Evolutionary conservation across 768 basidiomycete genomes (phyloP), one percentile per base, ranked within the genome.

Genomic region (Lactarius evosmus): DNA sequence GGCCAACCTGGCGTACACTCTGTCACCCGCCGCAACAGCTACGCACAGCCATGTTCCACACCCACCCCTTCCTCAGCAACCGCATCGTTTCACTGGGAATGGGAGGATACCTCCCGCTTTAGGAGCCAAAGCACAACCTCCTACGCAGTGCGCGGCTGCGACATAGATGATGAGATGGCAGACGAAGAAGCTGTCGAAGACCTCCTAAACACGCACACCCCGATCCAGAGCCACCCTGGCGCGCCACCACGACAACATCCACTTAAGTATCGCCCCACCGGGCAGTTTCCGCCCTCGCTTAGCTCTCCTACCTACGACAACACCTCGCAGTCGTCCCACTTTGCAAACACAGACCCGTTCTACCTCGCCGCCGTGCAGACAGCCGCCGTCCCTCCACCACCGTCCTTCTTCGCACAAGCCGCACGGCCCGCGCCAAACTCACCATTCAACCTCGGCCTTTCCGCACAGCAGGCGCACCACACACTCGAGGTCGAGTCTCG

Each of bases 261-360:
- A 25, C 29, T 32, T 49, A 58, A 63, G 33, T 40, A 66, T 67
- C 58, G 66, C 63, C 53, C 70, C 51, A 22, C 53, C 51, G 27
- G 57, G 41, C 68, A 72, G 63, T 62, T 60, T 69, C 22, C 65
- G 0, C 50, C 29, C 3, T 27, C 44, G 3, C 8, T 63, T 12
- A 30, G 50, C 3, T 44, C 62, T 29, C 50, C 56, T 7, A 52
- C 27, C n/a, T 64, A 60, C 53, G 63, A 64, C 44, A 54, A 36
- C 36, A 46, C 44, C 1, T 40, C 63, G 29, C 56, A 53, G 53
- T 67, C 70, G 46, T 70, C 72, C 40, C 67, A 73, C n/a, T 81
- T 81, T 69, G 72, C 78, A 1, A 76, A 79, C 56, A 78, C 80
- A 12, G 81, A 82, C 66, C 81, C 80, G n/a, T 82, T 82, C 70